Percentiles rank a stretch among this genome's conserved stretches.
Conservation (phyloP, 2,329 filamentous ascomycete species). For the Aspergillus tubingensis region DNA sequence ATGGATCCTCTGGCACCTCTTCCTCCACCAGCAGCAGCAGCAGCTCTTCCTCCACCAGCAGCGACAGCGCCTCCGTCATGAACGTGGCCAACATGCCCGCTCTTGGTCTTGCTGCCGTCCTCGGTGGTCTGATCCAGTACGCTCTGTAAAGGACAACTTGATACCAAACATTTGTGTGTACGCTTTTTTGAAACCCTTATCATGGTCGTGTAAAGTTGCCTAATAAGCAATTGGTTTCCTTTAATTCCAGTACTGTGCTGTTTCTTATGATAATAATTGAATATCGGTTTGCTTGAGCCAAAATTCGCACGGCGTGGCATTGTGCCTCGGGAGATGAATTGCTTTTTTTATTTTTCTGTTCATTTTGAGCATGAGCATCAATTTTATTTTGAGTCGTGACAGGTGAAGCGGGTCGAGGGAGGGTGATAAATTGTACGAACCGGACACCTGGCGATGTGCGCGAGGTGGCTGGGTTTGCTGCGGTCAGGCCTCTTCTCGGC, state of each 20-base stretch:
- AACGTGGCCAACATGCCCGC: constrained; percentile 39
- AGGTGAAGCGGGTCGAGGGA: constrained; percentile 10
- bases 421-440: neutral
- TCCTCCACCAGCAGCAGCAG: constrained; percentile 28
- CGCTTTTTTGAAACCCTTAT: constrained; percentile 31
- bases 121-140: constrained; percentile 50
- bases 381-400: too few species aligned
- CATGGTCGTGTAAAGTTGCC: constrained; percentile 40
- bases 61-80: constrained; percentile 41
- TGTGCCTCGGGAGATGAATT: constrained; percentile 27
- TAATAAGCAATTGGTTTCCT: constrained; percentile 37
- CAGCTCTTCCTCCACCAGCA: constrained; percentile 32
- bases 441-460: neutral
- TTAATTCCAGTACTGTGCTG: constrained; percentile 34
- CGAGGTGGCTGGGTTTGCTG: constrained; percentile 20
- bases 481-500: constrained; percentile 4
- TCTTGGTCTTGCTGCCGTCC: constrained; percentile 46
- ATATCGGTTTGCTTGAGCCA: constrained; percentile 34
- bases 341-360: constrained; percentile 16
- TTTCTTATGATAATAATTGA: constrained; percentile 48
- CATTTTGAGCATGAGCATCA: neutral
- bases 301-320: constrained; percentile 28
- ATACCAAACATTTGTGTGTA: constrained; percentile 28
- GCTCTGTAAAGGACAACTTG: constrained; percentile 46
- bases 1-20: constrained; percentile 35